Evolutionary conservation across 441 rosid species (phyloP).

Genomic region (Corymbia citriodora): DNA sequence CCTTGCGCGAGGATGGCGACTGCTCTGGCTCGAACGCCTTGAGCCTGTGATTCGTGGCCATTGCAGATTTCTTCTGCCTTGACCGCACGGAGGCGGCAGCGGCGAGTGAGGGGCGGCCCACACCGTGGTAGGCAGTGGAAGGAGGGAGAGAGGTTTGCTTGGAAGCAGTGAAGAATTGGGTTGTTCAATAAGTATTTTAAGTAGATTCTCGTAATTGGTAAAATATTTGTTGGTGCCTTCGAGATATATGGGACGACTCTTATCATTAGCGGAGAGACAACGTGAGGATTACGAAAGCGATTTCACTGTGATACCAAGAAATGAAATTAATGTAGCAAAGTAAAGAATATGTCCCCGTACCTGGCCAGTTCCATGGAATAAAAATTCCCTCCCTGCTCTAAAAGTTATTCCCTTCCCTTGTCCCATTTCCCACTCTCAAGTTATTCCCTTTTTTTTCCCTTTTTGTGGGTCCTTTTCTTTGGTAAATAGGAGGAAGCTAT

Average conservation of each 20-base stretch:
- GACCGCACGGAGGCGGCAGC: too few relatives aligned
- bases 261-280: neutral
- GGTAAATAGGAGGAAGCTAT: neutral
- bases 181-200: neutral
- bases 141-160: too few relatives aligned
- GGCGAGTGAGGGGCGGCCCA: too few relatives aligned
- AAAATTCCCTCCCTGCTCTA: neutral
- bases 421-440: neutral
- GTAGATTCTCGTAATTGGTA: neutral
- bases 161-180: too few relatives aligned
- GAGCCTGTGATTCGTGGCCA: too few relatives aligned
- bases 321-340: neutral
- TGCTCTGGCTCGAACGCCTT: too few relatives aligned
- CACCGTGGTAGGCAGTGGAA: too few relatives aligned
- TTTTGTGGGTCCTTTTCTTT: neutral
- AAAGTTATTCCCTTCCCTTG: neutral
- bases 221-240: neutral
- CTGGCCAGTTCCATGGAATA: neutral
- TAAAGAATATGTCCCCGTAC: neutral
- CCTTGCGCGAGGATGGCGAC: too few relatives aligned
- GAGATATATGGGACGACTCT: neutral
- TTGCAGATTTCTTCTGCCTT: too few relatives aligned
- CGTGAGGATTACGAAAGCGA: neutral
- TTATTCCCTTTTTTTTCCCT: neutral
- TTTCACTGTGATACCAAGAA: neutral